Conservation (phyloP, 306 rosid species). For the Trichosanthes cucumerina region DNA sequence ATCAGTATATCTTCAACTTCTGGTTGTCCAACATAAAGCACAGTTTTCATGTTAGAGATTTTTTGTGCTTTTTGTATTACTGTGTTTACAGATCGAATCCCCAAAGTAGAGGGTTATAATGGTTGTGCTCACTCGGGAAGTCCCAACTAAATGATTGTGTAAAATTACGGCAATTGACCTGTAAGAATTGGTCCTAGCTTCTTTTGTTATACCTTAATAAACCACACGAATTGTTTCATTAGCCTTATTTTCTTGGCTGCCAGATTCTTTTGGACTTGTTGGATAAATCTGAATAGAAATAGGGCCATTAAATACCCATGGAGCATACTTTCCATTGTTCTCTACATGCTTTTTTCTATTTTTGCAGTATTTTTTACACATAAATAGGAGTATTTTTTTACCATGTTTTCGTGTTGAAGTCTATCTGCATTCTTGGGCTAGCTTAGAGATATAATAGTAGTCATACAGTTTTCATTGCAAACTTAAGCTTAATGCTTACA, state of each 20-base stretch:
- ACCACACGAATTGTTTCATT: neutral
- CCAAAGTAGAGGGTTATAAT: neutral
- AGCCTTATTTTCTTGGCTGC: neutral
- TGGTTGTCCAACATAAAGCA: neutral
- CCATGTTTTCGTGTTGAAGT: neutral
- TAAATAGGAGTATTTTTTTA: neutral
- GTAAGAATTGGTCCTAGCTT: neutral
- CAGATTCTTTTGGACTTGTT: neutral
- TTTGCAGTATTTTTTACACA: neutral
- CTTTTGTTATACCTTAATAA: neutral
- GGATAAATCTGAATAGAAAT: neutral
- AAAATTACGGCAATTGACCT: neutral
- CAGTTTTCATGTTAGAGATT: neutral
- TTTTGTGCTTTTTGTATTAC: neutral
- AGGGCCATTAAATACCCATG: neutral
- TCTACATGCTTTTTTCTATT: neutral
- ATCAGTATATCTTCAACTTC: neutral
- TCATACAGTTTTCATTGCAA: slow-evolving; percentile 3
- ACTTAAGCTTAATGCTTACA: neutral
- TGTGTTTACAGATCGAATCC: neutral
- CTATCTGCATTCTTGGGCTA: neutral
- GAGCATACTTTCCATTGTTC: neutral
- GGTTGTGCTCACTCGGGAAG: neutral
- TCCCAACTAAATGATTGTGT: neutral
- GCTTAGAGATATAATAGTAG: neutral